Evolutionary conservation across 2,329 filamentous ascomycete species (phyloP).

Genomic region (Fusarium chuoi): DNA sequence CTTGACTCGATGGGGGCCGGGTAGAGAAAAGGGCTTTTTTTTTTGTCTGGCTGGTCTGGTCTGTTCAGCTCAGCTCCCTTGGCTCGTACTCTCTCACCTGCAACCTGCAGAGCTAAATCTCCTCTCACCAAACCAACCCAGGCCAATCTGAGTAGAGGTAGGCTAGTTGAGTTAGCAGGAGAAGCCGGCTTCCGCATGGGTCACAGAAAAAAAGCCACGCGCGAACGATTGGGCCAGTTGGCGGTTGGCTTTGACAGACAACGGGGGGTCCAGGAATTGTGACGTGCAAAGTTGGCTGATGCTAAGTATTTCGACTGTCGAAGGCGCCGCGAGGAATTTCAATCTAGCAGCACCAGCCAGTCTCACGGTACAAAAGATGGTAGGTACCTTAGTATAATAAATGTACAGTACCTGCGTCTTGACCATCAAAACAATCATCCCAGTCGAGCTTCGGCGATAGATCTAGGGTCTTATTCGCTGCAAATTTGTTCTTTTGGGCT

Average conservation of each 20-base stretch:
- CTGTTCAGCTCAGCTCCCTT: slow-evolving; percentile 11
- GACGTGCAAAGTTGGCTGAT: slow-evolving; percentile 41
- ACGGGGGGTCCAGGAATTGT: slow-evolving; percentile 37
- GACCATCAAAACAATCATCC: slow-evolving; percentile 22
- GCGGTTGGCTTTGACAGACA: slow-evolving; percentile 31
- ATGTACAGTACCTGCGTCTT: slow-evolving; percentile 18
- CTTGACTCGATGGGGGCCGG: slow-evolving; percentile 24
- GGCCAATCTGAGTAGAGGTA: slow-evolving; percentile 29
- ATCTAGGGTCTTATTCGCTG: slow-evolving; percentile 16
- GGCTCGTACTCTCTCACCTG: slow-evolving; percentile 7
- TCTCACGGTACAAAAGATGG: not conserved
- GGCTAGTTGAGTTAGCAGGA: slow-evolving; percentile 27
- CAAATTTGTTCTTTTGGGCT: not conserved
- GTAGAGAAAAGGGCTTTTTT: slow-evolving; percentile 33
- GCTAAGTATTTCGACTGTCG: slow-evolving; percentile 31
- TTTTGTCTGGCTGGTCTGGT: slow-evolving; percentile 30
- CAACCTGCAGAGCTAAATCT: slow-evolving; percentile 20
- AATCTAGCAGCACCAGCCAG: slow-evolving; percentile 8
- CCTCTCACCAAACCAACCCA: slow-evolving; percentile 26
- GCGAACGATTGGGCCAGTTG: slow-evolving; percentile 31
- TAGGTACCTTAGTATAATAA: not conserved
- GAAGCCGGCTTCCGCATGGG: slow-evolving; percentile 38
- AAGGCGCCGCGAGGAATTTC: slow-evolving; percentile 37
- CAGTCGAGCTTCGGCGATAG: slow-evolving; percentile 19
- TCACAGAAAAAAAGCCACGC: slow-evolving; percentile 39